A percentile compares a stretch with the other conserved stretches of the same genome.
phyloP scores from a whole-genome alignment of 208 protist species.

The Leishmania martiniquensis region DNA sequence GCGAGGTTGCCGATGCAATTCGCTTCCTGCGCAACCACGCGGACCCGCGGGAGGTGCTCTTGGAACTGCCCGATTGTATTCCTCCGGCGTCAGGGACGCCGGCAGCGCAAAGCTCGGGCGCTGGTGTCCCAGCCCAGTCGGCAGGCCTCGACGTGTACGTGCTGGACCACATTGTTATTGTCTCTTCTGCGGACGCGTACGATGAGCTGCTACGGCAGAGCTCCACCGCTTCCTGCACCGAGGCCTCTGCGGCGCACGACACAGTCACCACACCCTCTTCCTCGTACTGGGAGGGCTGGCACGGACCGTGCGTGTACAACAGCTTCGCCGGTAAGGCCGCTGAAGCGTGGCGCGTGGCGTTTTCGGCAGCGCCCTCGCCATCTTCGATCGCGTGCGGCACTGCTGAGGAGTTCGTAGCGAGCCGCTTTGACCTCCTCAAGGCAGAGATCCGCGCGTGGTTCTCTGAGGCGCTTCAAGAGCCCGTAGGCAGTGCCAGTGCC shows the following conservation, averaged over 20 bases:
- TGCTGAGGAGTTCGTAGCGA: constrained; percentile 12
- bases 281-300: constrained; percentile 29
- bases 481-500: neutral
- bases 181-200: neutral
- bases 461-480: constrained; percentile 12
- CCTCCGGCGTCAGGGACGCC: constrained; percentile 30
- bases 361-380: neutral
- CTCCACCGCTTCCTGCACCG: neutral
- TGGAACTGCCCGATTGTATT: constrained; percentile 66
- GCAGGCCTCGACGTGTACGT: constrained; percentile 2
- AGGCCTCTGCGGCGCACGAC: neutral
- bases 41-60: constrained; percentile 71
- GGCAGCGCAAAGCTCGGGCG: neutral
- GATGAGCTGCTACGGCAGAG: neutral
- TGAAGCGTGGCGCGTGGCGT: constrained; percentile 20
- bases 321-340: constrained; percentile 10
- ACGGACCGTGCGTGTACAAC: constrained; percentile 30
- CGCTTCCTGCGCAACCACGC: constrained; percentile 56
- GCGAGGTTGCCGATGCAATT: constrained; percentile 50
- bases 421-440: constrained; percentile 27
- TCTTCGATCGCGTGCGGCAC: neutral
- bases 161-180: neutral
- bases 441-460: constrained; percentile 23
- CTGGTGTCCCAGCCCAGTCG: neutral
- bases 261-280: neutral